phyloP scores from a whole-genome alignment of 345 rosid genomes.

The Corchorus olitorius region DNA sequence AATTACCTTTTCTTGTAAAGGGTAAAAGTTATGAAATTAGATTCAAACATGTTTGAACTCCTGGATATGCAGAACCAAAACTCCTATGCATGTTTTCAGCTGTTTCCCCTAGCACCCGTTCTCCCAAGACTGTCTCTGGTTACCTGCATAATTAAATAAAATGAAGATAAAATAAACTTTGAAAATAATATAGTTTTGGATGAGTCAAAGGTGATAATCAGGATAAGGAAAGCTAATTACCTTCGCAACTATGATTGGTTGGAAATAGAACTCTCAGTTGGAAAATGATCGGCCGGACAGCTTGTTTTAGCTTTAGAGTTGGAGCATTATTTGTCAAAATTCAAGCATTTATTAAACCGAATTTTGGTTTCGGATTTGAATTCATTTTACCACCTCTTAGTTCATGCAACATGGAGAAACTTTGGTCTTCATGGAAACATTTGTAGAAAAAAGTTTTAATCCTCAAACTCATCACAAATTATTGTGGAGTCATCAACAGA shows the following conservation, averaged over 20 bases:
- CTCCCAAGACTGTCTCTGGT: conserved; percentile 89
- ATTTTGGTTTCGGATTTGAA: no score
- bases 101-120: conserved; percentile 83
- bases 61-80: conserved; percentile 98
- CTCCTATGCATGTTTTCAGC: conserved; percentile 64
- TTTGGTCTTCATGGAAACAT: no score
- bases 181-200: background rate
- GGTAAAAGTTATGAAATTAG: background rate
- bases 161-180: background rate
- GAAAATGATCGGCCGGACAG: no score
- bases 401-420: no score
- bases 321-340: no score
- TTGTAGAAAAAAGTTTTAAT: no score
- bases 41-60: conserved; percentile 48
- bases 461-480: no score
- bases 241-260: conserved; percentile 79
- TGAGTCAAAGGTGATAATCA: background rate
- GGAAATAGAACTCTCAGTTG: no score
- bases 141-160: conserved; percentile 53
- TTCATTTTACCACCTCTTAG: no score
- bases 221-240: conserved; percentile 36
- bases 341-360: no score
- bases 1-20: background rate
- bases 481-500: no score
- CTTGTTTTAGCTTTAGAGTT: no score